Evolutionary conservation across 441 rosid genomes (phyloP).

Genomic region (Pelargonium cotyledonis): DNA sequence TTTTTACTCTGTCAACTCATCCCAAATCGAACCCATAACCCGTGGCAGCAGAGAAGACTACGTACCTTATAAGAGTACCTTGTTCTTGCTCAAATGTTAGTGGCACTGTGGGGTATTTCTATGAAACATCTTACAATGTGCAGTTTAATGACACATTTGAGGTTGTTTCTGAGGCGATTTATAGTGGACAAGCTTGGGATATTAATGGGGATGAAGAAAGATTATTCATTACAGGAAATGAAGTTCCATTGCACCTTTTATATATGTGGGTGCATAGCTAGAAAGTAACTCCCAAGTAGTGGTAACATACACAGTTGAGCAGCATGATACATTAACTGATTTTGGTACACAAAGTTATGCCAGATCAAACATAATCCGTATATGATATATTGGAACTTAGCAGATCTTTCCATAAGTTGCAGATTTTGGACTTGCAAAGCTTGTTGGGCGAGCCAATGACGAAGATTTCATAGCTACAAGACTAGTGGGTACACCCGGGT

Average conservation of each 20-base stretch:
- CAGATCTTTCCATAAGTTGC: slow-evolving; percentile 34
- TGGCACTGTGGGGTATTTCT: slow-evolving; percentile 41
- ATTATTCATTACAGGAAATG: slow-evolving; percentile 6
- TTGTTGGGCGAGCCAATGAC: slow-evolving; percentile 45
- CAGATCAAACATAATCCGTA: too few species aligned
- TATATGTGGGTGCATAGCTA: slow-evolving; percentile 54
- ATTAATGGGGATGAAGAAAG: slow-evolving; percentile 28
- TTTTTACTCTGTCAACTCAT: slow-evolving; percentile 30
- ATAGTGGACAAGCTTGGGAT: slow-evolving; percentile 41
- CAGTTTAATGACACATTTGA: slow-evolving; percentile 23
- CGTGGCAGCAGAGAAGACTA: slow-evolving; percentile 26
- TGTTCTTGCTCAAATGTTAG: slow-evolving; percentile 36
- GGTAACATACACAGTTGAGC: slow-evolving; percentile 54
- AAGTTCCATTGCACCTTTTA: slow-evolving; percentile 31
- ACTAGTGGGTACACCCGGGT: slow-evolving; percentile 67
- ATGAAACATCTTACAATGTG: slow-evolving; percentile 29
- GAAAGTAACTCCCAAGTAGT: slow-evolving; percentile 28
- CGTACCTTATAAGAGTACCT: slow-evolving; percentile 39
- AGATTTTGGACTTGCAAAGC: slow-evolving; percentile 64
- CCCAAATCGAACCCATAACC: slow-evolving; percentile 27
- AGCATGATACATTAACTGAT: slow-evolving; percentile 30
- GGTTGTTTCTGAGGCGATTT: slow-evolving; percentile 26
- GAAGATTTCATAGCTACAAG: slow-evolving; percentile 53
- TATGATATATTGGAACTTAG: background rate
- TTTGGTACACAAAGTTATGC: too few species aligned